A percentile compares a stretch with the other conserved stretches of the same genome.
Evolutionary conservation across 2,329 filamentous ascomycete species (phyloP).

Genomic region (Paecilomyces formosus): DNA sequence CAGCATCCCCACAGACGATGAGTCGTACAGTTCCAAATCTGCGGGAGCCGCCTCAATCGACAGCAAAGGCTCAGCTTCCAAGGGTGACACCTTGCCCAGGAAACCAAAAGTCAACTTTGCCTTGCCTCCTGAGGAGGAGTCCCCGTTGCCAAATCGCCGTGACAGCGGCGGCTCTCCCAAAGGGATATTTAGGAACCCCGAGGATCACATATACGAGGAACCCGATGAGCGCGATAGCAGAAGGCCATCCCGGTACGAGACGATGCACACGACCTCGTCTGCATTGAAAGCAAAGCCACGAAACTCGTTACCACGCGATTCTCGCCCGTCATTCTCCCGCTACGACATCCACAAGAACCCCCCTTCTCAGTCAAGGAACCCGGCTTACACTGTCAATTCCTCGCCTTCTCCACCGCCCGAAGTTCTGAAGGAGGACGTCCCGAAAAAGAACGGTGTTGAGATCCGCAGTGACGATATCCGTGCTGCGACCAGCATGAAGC

Average conservation of each 20-base stretch:
- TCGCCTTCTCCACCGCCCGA: constrained; percentile 19
- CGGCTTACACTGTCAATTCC: constrained; percentile 66
- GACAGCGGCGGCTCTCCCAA: constrained; percentile 33
- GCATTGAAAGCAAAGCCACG: constrained; percentile 54
- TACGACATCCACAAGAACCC: constrained; percentile 80
- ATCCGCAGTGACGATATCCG: constrained; percentile 81
- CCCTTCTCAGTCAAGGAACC: constrained; percentile 73
- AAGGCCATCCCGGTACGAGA: constrained; percentile 14
- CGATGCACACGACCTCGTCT: constrained; percentile 27
- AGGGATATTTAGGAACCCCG: constrained; percentile 51
- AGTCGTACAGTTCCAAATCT: neutral
- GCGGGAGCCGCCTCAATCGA: constrained; percentile 6
- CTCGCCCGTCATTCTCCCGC: constrained; percentile 37
- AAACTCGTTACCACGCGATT: constrained; percentile 51
- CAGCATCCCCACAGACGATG: constrained; percentile 5
- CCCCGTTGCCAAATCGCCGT: neutral
- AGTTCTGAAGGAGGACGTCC: constrained; percentile 36
- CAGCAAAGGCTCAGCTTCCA: neutral
- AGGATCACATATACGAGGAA: constrained; percentile 75
- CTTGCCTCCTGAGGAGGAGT: constrained; percentile 20
- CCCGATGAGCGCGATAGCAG: constrained; percentile 47
- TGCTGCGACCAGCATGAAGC: constrained; percentile 79
- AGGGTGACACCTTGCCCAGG: constrained; percentile 1
- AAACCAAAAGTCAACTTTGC: constrained; percentile 29
- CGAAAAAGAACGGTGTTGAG: constrained; percentile 71